Conservation (phyloP, 2,329 filamentous ascomycete species). For the Cylindrodendrum hubeiense region DNA sequence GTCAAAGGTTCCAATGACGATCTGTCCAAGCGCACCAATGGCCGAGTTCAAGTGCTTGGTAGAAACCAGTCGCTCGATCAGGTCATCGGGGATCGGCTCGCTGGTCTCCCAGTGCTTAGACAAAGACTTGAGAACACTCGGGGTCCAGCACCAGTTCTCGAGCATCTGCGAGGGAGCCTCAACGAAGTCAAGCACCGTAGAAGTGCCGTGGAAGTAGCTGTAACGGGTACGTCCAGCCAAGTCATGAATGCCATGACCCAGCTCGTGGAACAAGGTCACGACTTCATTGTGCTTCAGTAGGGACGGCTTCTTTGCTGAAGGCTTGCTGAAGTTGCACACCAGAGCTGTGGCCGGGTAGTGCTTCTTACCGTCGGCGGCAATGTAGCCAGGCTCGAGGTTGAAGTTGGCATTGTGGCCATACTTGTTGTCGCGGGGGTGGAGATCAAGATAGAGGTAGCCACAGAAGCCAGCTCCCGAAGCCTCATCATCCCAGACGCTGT, state of each 20-base stretch:
- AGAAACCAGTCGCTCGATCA: slow-evolving; percentile 79
- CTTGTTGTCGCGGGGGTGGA: slow-evolving; percentile 84
- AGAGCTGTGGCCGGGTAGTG: slow-evolving; percentile 83
- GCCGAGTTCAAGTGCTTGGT: slow-evolving; percentile 87
- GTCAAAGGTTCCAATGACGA: slow-evolving; percentile 86
- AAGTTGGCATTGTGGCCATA: slow-evolving; percentile 91
- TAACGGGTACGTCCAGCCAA: slow-evolving; percentile 73
- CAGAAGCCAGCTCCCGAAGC: slow-evolving; percentile 79
- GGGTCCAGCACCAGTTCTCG: slow-evolving; percentile 82
- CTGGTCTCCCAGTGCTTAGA: slow-evolving; percentile 80
- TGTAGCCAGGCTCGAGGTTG: slow-evolving; percentile 80
- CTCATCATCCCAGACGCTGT: slow-evolving; percentile 85
- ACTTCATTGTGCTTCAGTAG: slow-evolving; percentile 87
- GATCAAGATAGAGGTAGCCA: slow-evolving; percentile 85
- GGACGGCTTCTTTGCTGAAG: slow-evolving; percentile 80
- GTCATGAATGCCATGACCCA: slow-evolving; percentile 79
- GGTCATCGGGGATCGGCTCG: slow-evolving; percentile 78
- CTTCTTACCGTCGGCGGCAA: slow-evolving; percentile 74
- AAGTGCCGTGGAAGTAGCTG: slow-evolving; percentile 76
- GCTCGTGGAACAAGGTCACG: slow-evolving; percentile 84
- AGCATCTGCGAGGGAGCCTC: slow-evolving; percentile 81
- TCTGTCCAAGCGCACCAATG: slow-evolving; percentile 81
- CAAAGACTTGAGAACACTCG: slow-evolving; percentile 72
- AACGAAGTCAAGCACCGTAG: slow-evolving; percentile 76
- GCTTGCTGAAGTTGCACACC: slow-evolving; percentile 89